Base-by-base conservation (phyloP, 305 asterid genomes). In the Solanum hybrid region DNA sequence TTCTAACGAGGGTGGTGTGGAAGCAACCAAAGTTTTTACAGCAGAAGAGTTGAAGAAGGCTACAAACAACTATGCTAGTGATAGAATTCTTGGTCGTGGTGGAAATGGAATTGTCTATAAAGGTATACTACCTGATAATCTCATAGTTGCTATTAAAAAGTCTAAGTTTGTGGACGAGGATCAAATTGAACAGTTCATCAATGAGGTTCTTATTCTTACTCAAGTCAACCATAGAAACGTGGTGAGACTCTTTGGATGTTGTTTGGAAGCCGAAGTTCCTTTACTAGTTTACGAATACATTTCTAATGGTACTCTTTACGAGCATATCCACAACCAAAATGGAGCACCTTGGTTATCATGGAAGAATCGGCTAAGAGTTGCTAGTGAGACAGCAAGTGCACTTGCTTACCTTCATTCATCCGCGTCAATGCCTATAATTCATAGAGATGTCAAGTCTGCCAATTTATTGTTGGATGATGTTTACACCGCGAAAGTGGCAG, bases 151-250 rank as follows among this genome's bases (percentile, higher is more conserved):
- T 1, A 91, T 95, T 10, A 95, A 95, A 40, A 94, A 93, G 26
- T 93, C 95, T 0, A 91, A 92, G 56, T 88, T 91, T 32, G 90
- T 92, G 91, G 94, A 93, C 31, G 90, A 92, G 32, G 69, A 73
- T 14, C 95, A 94, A 31, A 92, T 93, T 3, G 96, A 93, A 29
- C 91, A 88, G 38, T 94, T 94, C 88, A 92, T 93, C 86, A 94
- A 93, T 32, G 95, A 94, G 89, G 93, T 94, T 5, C 89, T 94
- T 10, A 92, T 94, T 56, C 90, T 93, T 12, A 92, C 95, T 75
- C 96, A 93, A 60, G 84, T 94, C 7, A 94, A 93, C 37, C 96
- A 94, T 37, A 90, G 94, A 51, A 93, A 92, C 5, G 95, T 93
- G 10, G 96, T 94, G 45, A 93, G 89, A 15, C 90, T 93, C 10